These are phyloP conservation scores for Ajuga chamaepitys DNA, from an alignment of 257 asterid genomes.

Conservation along the genomic window DNA sequence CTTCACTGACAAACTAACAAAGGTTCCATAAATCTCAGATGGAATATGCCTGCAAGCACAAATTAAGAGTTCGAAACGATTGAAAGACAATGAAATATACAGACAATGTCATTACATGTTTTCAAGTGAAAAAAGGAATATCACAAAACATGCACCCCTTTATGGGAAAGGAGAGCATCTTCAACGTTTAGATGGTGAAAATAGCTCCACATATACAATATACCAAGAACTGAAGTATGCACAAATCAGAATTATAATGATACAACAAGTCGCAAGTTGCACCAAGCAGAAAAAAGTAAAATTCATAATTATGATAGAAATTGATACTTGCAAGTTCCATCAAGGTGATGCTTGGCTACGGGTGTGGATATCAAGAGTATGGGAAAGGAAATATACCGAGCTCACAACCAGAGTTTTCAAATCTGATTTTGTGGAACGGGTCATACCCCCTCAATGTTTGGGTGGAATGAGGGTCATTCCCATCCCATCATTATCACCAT, in stretches of 20 bases:
- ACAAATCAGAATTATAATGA: background rate
- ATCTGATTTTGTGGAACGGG: too few relatives aligned
- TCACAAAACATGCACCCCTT: background rate
- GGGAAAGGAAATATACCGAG: too few relatives aligned
- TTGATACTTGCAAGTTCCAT: background rate
- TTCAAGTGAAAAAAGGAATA: background rate
- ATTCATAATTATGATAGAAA: background rate
- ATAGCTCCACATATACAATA: background rate
- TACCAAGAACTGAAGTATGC: background rate
- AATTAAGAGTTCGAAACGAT: background rate
- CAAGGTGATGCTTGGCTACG: too few relatives aligned
- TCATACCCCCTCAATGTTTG: too few relatives aligned
- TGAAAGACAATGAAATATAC: background rate
- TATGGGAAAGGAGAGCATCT: conserved; percentile 5
- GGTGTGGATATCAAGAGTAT: too few relatives aligned
- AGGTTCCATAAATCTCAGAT: conserved; percentile 52
- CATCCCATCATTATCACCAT: too few relatives aligned
- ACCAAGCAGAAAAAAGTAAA: background rate
- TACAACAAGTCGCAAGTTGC: background rate
- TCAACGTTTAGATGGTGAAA: background rate
- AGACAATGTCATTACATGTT: background rate
- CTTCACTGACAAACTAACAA: conserved; percentile 68
- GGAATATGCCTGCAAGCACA: conserved; percentile 62
- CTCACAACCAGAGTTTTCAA: too few relatives aligned
- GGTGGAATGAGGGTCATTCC: too few relatives aligned